A percentile compares a stretch with the other conserved stretches of the same genome.
Conservation (phyloP, 768 basidiomycete species). For the Xerocomus potaroensis region DNA sequence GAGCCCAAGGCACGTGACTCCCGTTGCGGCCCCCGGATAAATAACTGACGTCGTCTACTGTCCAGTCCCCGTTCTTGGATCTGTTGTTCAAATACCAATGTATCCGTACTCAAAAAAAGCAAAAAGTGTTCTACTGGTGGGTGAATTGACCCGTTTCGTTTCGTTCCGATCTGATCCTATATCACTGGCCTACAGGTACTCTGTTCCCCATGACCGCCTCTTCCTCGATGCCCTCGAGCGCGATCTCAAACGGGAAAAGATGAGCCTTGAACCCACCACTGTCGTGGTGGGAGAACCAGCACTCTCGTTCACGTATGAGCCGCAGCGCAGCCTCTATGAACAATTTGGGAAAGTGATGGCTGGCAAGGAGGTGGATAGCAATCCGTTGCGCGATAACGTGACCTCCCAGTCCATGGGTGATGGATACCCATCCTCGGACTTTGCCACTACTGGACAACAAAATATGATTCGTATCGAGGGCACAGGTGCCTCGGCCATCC, state of each 20-base stretch:
- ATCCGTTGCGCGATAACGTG: conserved; percentile 29
- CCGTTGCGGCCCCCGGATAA: neutral
- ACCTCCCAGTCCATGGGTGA: conserved; percentile 5
- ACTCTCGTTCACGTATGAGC: conserved; percentile 82
- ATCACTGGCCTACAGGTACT: conserved; percentile 59
- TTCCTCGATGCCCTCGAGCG: conserved; percentile 96
- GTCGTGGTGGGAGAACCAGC: conserved; percentile 76
- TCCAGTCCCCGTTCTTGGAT: conserved; percentile 87
- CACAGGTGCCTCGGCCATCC: conserved; percentile 16
- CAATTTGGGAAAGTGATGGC: conserved; percentile 62
- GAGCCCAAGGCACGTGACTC: conserved; percentile 79
- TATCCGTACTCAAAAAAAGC: conserved; percentile 97
- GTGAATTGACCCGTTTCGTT: conserved; percentile 22
- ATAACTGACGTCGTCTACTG: neutral
- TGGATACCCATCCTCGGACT: conserved; percentile 14
- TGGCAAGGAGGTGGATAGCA: conserved; percentile 33
- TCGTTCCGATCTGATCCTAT: neutral
- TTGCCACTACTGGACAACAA: conserved; percentile 3
- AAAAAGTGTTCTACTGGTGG: conserved; percentile 98
- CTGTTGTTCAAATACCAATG: conserved; percentile 95
- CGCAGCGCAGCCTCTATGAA: conserved; percentile 80
- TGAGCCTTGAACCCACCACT: conserved; percentile 84
- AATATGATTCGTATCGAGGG: conserved; percentile 27
- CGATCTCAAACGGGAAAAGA: conserved; percentile 93
- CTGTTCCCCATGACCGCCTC: conserved; percentile 93